Evolutionary conservation across 768 basidiomycete species (phyloP), one percentile per base, ranked within the genome.

Genomic region (Phylloporus arenicola): DNA sequence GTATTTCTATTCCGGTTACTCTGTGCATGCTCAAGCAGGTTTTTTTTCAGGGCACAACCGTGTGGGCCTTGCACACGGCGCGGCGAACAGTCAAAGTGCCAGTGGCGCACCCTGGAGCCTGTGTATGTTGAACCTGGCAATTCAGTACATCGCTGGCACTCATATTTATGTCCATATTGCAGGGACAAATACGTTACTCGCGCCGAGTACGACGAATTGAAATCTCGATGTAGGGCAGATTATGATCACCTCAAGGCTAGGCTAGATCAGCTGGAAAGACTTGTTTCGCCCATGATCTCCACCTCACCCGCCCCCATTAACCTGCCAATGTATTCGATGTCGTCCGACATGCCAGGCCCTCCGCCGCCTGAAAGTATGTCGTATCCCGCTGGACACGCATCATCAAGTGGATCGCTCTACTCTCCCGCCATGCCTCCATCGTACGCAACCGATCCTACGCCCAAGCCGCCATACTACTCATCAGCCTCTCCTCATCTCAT

Each of bases 151-250:
- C 38, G 42, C 17, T 52, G 39, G 50, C 42, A 53, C 51, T 58
- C 39, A 66, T 37, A 11, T 45, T 61, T 41, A 64, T 35, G 14
- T 42, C 45, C 20, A 47, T 39, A 25, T 45, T 56, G 33, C 59
- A 86, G 84, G 54, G 88, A 90, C 67, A 90, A 88, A 69, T 88
- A 88, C 65, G 86, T 89, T 50, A 83, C 82, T 33, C 77, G 87
- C 19, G 70, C 78, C 25, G 89, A 91, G 58, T 86, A 84, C 61
- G 87, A 91, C 43, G 85, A 86, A 19, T 78, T 91, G 57, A 84
- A 79, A 60, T 64, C 75, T 33, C 79, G 84, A 31, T 62, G 45
- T 25, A 68, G 44, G 45, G 57, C 58, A 16, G 68, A 68, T 43
- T 55, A 58, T 7, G 77, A 79, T 48, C 83, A 85, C 38, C 79